Base-by-base conservation (phyloP, 306 rosid genomes). In the Cucurbita argyrosperma region DNA sequence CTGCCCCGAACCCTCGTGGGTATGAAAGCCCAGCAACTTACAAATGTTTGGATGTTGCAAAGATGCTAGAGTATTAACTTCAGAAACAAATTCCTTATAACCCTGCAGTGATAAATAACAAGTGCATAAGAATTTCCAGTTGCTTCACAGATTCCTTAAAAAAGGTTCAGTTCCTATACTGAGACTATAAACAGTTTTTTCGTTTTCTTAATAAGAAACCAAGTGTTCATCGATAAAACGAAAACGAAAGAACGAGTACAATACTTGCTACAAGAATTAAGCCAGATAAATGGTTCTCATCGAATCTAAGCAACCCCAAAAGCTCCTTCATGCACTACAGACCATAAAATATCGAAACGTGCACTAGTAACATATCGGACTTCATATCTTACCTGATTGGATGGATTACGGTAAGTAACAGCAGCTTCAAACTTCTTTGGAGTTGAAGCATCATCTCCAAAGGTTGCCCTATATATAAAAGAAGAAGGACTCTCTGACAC, bases 1-100 rank as follows among this genome's bases (percentile, higher is more conserved):
- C 74, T 82, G 87, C 19, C 90, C 97, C 10, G 90, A 88, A 77
- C 88, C 86, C 56, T 94, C 99, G 1, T 91, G 97, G 39, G 96
- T 96, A 64, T 94, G 95, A 80, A 84, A 91, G 47, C 99, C 99
- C 69, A 94, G 90, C 91, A 94, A 80, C 76, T 89, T 94, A 74
- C 99, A 94, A 39, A 94, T 95, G 83, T 91, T 91, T 74, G 97
- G 97, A 79, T 94, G 97, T 79, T 94, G 99, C 90, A 94, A 75
- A 74, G 91, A 78, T 61, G 96, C 85, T 45, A 91, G 81, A 66
- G 90, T 94, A 78, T 84, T 85, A 40, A 91, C 89, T 84, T 91
- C 99, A 15, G 59, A 85, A 62, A 83, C 84, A 80, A 94, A 94
- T 71, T 94, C 99, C 90, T 85, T 94, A 72, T 89, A 79, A 56